These are phyloP conservation scores for Tuber indicum DNA, from an alignment of 495 filamentous ascomycete species.

Conservation along the genomic window DNA sequence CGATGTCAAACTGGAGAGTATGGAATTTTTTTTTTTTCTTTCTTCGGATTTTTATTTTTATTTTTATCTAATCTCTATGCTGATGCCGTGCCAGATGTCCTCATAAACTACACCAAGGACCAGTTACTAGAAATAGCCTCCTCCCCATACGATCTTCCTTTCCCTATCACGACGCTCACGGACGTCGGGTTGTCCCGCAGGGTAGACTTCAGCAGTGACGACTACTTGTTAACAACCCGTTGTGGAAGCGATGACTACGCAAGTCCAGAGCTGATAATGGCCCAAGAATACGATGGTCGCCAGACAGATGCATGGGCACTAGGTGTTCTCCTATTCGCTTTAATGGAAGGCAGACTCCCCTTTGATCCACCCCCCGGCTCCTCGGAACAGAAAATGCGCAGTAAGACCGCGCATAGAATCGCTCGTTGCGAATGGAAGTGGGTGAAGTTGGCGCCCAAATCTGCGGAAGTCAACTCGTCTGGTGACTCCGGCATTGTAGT, in stretches of 20 bases:
- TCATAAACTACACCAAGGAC: constrained; percentile 68
- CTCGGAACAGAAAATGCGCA: constrained; percentile 63
- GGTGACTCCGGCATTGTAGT: constrained; percentile 30
- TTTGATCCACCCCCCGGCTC: constrained; percentile 79
- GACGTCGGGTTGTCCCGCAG: constrained; percentile 86
- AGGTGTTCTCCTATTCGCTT: constrained; percentile 85
- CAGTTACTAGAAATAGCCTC: constrained; percentile 48
- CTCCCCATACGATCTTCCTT: constrained; percentile 54
- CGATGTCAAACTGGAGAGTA: constrained; percentile 97
- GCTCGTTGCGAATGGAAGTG: constrained; percentile 91
- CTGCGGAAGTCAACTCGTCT: constrained; percentile 12
- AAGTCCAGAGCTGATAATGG: constrained; percentile 90
- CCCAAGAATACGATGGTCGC: constrained; percentile 89
- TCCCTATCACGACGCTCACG: constrained; percentile 78
- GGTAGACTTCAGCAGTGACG: constrained; percentile 56
- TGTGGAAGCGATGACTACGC: constrained; percentile 97
- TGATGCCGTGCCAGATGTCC: constrained; percentile 59
- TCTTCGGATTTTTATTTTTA: background rate
- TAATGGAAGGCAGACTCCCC: constrained; percentile 83
- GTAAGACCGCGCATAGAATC: constrained; percentile 82
- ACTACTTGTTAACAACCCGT: constrained; percentile 73
- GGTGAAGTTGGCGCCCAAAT: constrained; percentile 62
- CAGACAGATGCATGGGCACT: constrained; percentile 90
- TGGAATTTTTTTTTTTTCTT: constrained; percentile 41
- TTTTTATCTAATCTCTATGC: constrained; percentile 3